Base-by-base conservation (phyloP, 2,329 filamentous ascomycete genomes). In the Hymenoscyphus fructigenus region DNA sequence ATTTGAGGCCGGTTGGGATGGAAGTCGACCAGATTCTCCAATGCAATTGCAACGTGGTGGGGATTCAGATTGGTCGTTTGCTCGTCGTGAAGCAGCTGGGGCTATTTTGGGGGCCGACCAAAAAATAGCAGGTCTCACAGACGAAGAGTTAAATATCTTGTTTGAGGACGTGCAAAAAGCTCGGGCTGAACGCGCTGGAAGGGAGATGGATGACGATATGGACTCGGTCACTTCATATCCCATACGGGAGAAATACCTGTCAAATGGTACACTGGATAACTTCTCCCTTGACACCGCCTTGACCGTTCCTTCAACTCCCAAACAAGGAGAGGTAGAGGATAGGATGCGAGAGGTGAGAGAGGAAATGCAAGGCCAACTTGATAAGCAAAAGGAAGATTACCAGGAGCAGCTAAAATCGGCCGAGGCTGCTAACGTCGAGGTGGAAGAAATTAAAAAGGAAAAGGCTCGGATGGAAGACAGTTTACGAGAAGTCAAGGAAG, bases 61-160 rank as follows among this genome's bases (percentile, higher is more conserved):
- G 61, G 94, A 98, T 75, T 92, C 91, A 0, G 95, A 99, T 76
- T 99, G 95, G 92, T 95, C 92, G 4, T 91, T 96, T 78, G 95
- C 95, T 23, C 86, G 95, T 69, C 84, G 93, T 73, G 95, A 99
- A 80, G 95, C 95, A n/a, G 93, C 95, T 7, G 89, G 90, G 66
- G 93, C 93, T 1, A 91, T 97, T 66, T 82, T 98, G 23, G 95
- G 95, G 5, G 87, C 91, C 1, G 94, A 97, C 74, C 93, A 97
- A 73, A 96, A 95, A 73, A 92, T 99, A 67, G 88, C 91, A 10
- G 91, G 91, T 68, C 81, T 99, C 61, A 95, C 90, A 0, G 95
- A 99, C 74, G 95, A 98, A 72, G 94, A 99, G 75, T 84, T 99
- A 29, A 96, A 98, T 78, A 88, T 90, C 5, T 81, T 99, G 0